A percentile compares a stretch with the other conserved stretches of the same genome.
Conservation (phyloP, 192 early-diverging fungal genomes). For the Gonapodya sp. region DNA sequence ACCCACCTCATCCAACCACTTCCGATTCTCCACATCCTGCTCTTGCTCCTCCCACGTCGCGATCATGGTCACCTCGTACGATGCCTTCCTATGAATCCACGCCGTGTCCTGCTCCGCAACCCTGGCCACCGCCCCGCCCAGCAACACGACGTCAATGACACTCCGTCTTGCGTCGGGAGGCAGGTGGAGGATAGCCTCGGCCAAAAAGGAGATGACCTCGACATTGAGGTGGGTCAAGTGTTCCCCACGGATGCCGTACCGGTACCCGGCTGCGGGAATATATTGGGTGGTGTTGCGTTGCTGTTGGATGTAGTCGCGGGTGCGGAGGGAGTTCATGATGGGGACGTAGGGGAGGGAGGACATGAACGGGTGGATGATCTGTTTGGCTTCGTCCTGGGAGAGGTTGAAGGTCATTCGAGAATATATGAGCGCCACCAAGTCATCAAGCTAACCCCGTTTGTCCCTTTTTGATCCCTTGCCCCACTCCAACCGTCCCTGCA, state of each 20-base stretch:
- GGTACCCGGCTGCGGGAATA: conserved; percentile 6
- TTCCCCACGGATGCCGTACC: neutral
- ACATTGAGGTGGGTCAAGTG: neutral
- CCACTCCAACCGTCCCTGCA: no score
- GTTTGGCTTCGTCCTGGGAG: conserved; percentile 1
- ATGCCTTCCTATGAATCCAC: neutral
- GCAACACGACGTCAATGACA: neutral
- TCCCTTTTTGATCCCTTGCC: no score
- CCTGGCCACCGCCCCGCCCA: neutral
- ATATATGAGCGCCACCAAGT: no score
- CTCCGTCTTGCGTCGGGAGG: neutral
- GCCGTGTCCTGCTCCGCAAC: neutral
- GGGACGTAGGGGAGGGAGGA: neutral
- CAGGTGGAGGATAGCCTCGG: neutral
- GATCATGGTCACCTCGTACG: conserved; percentile 6
- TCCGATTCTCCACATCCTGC: neutral
- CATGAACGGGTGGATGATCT: conserved; percentile 6
- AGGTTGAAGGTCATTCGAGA: no score
- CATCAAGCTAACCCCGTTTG: no score
- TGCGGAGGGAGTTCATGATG: conserved; percentile 2
- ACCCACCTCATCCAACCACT: conserved; percentile 3
- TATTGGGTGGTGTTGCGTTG: conserved; percentile 10
- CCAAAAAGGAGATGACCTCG: neutral
- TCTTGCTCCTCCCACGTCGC: neutral
- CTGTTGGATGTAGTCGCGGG: conserved; percentile 11